phyloP scores from a whole-genome alignment of 1,284 basidiomycete genomes.

The Gomphus bonarii region DNA sequence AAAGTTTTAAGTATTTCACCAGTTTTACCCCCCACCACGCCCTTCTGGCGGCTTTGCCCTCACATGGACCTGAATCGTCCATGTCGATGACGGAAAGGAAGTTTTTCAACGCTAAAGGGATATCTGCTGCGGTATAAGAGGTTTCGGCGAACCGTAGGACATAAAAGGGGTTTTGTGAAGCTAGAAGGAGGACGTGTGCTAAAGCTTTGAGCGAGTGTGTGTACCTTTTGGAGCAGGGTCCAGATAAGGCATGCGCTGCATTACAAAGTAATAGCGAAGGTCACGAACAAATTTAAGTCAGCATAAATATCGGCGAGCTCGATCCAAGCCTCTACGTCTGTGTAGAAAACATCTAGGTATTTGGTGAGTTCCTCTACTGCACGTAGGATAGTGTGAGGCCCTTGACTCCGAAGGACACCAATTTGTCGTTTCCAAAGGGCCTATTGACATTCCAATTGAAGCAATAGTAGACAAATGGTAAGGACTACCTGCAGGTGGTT shows the following conservation, averaged over 20 bases:
- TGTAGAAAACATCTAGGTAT: constrained; percentile 89
- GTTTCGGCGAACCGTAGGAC: constrained; percentile 80
- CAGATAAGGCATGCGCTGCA: neutral
- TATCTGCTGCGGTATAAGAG: constrained; percentile 68
- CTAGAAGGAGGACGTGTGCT: constrained; percentile 72
- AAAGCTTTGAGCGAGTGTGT: constrained; percentile 60
- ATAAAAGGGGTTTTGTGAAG: constrained; percentile 80
- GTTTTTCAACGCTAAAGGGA: constrained; percentile 73
- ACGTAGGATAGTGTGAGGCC: constrained; percentile 38
- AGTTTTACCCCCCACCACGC: constrained; percentile 85
- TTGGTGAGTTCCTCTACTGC: constrained; percentile 69
- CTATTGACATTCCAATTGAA: constrained; percentile 27
- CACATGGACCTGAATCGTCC: constrained; percentile 43
- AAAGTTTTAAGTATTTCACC: constrained; percentile 27
- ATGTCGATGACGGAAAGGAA: constrained; percentile 80
- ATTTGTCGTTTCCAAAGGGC: constrained; percentile 79
- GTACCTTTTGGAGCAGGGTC: constrained; percentile 33
- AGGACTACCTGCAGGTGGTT: neutral
- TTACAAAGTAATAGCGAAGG: neutral
- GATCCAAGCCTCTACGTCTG: constrained; percentile 87
- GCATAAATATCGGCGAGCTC: constrained; percentile 88
- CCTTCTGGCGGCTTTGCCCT: constrained; percentile 27
- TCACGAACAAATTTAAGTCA: constrained; percentile 61
- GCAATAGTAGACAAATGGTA: neutral
- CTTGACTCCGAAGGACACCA: constrained; percentile 53